Base-by-base conservation (phyloP, 768 basidiomycete species). In the Piloderma croceum region DNA sequence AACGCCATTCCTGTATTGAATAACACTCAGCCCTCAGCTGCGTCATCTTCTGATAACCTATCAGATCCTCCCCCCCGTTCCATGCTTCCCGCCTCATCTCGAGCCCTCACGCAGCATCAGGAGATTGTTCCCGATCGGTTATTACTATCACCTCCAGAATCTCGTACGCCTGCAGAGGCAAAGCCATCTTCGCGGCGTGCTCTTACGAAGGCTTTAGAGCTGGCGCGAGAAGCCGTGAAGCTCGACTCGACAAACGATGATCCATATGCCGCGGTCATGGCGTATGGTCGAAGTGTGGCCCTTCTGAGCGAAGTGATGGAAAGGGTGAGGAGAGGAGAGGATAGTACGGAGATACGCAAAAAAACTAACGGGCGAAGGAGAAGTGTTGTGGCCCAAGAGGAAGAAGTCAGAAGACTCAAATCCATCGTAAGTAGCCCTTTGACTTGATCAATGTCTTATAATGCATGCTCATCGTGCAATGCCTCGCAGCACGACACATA, bases 281-380 rank as follows among this genome's bases (percentile, higher is more conserved):
- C 91, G 0, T 94, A 94, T 58, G 82, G 80, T 10, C 82, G 79
- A 59, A 88, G 86, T 53, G 91, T 94, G 31, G 78, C 84, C 31
- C 70, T 94, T 20, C 70, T 94, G 21, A 87, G 83, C 52, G 87
- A 90, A 60, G 91, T 94, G 38, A 94, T 94, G 91, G 86, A 89
- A 52, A 70, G 90, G 29, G 91, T 93, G 2, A 74, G 85, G 61
- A 74, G 81, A 54, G 88, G 88, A 4, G 90, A 92, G 61, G 85
- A 90, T 53, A 79, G 76, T 46, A 79, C 79, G 20, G 86, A 87
- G 35, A 62, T 69, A n/a, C 49, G 64, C 43, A 70, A 79, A 56
- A 68, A 72, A 50, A 72, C 64, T 46, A 73, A 68, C 51, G 76
- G 74, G 22, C 73, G 83, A 47, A 76, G 82, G 44, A 75, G 83